A percentile compares a stretch with the other conserved stretches of the same genome.
phyloP scores from a whole-genome alignment of 139 green algal species.

The Dunaliella primolecta region DNA sequence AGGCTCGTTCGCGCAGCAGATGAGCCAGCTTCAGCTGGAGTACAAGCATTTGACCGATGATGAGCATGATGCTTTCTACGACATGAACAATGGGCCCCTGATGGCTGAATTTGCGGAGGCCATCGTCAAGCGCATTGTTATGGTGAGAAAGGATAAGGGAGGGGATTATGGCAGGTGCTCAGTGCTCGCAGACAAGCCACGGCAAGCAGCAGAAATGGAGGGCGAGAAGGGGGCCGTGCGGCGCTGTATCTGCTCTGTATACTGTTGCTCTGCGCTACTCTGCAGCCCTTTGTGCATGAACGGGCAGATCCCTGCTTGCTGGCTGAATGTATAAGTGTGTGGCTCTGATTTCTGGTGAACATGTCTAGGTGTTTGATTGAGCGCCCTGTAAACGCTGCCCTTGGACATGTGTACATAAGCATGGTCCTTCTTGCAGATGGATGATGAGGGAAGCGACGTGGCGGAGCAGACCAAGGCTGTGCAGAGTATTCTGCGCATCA shows the following conservation, averaged over 20 bases:
- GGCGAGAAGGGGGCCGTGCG: no score
- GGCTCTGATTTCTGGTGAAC: no score
- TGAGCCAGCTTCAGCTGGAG: constrained; percentile 80
- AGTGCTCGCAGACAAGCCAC: no score
- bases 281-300: no score
- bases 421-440: constrained; percentile 75
- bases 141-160: constrained; percentile 72
- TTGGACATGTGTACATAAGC: constrained; percentile 87
- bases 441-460: constrained; percentile 44
- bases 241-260: no score
- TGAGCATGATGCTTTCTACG: constrained; percentile 40
- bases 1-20: not conserved
- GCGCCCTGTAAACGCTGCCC: no score
- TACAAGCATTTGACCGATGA: constrained; percentile 78
- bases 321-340: no score
- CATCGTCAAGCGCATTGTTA: constrained; percentile 71
- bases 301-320: no score
- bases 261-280: no score
- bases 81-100: constrained; percentile 58
- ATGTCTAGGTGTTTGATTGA: no score
- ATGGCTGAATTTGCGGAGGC: not conserved
- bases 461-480: not conserved
- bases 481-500: not conserved
- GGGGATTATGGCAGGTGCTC: no score
- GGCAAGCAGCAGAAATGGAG: no score